Percentiles rank a stretch among this genome's conserved stretches.
Conservation (phyloP, 768 basidiomycete species). For the Rhodocollybia butyracea region DNA sequence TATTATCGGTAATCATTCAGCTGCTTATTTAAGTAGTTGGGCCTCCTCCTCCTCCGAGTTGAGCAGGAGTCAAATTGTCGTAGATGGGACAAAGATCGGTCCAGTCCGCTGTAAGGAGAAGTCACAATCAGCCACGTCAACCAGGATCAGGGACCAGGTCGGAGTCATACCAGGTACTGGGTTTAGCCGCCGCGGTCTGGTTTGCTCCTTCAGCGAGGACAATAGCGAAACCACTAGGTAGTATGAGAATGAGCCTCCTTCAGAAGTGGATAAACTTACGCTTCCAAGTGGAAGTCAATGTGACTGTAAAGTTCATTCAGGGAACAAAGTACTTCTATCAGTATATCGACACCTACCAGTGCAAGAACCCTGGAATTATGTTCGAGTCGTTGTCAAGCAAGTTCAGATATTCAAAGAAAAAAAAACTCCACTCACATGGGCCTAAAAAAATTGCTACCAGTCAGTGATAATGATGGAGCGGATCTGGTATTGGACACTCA, state of each 20-base stretch:
- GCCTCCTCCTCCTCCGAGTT: conserved; percentile 1
- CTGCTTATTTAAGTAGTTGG: neutral
- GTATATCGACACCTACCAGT: conserved; percentile 24
- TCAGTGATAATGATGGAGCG: no score
- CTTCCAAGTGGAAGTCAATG: conserved; percentile 34
- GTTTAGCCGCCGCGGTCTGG: neutral
- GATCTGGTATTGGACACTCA: no score
- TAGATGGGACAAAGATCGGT: conserved; percentile 20
- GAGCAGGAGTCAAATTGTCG: conserved; percentile 7
- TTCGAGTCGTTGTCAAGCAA: no score
- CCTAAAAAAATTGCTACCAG: no score
- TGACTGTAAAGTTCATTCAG: conserved; percentile 21
- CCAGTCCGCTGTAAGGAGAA: conserved; percentile 13
- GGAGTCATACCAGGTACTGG: neutral
- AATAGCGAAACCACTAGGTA: conserved; percentile 8
- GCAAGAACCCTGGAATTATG: conserved; percentile 35
- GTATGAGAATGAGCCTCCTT: neutral
- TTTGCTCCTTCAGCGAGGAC: conserved; percentile 14
- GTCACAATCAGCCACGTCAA: neutral
- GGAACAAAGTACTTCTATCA: no score
- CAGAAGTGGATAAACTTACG: conserved; percentile 15
- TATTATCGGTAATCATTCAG: no score
- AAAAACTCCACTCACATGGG: conserved; percentile 25
- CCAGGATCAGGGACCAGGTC: conserved; percentile 1
- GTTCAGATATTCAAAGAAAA: neutral